Evolutionary conservation across 2,329 filamentous ascomycete genomes (phyloP), one percentile per base, ranked within the genome.

Genomic region (Rhynchosporium secalis): DNA sequence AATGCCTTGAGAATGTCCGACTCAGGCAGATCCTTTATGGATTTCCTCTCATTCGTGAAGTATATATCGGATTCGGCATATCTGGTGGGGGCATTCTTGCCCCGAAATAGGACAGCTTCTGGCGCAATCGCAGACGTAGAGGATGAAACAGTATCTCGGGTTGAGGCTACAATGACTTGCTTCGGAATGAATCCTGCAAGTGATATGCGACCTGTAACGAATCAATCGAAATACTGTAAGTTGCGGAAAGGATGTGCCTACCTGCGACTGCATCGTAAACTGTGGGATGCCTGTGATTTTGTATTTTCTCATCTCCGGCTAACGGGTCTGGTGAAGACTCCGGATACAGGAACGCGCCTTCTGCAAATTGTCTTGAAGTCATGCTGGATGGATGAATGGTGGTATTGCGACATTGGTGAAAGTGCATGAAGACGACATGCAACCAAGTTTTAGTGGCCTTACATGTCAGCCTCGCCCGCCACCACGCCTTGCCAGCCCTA

Each of bases 181-280:
- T 68, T 69, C 10, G 70, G 67, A 26, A 81, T 75, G 64, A 80
- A 79, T 59, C 78, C 78, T 62, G 76, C 70, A 52, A 74, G 72
- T 4, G 76, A 76, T 9, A 82, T 72, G 62, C 78, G 75, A 6
- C 79, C 79, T 73, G 66, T 10, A 52, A 36, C 45, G 26, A 59
- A 64, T 71, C 33, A 71, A 60, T 38, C 1, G 43, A 28, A 20
- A 26, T 15, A 29, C 12, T 10, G 31, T 9, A 38, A 36, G 41
- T 9, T 15, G 10, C 26, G 8, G 48, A 56, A 20, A 13, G 51
- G 48, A 41, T 43, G 46, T 60, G 60, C 38, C 43, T 72, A 88
- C 88, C 87, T 70, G 88, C 87, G 59, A 91, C 87, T 15, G 88
- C 88, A 75, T 92, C 89, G 74, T 89, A 92, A 26, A 92, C 75